Conservation (phyloP, 306 rosid genomes). For the Cucurbita pepo region DNA sequence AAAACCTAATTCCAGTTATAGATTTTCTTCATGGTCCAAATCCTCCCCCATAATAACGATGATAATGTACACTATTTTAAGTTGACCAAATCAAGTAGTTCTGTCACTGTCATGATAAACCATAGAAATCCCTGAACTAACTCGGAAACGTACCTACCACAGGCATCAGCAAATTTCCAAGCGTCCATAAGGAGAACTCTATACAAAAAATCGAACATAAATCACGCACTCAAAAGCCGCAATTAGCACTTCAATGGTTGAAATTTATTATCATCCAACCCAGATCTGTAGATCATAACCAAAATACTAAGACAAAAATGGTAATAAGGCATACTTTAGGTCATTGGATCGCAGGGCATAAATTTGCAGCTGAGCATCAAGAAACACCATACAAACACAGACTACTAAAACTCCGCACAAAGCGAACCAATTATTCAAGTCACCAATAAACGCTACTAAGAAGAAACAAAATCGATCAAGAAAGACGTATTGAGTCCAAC, state of each 20-base stretch:
- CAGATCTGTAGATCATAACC: not conserved
- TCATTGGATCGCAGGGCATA: not conserved
- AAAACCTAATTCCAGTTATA: not conserved
- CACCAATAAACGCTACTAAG: not conserved
- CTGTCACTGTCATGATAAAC: not conserved
- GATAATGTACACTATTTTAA: not conserved
- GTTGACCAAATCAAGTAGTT: not conserved
- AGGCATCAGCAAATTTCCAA: not conserved
- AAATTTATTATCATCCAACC: not conserved
- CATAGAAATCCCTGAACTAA: not conserved
- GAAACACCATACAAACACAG: not conserved
- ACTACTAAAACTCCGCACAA: not conserved
- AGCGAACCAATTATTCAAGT: not conserved
- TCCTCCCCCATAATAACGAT: not conserved
- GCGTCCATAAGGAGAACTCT: not conserved
- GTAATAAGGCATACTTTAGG: not conserved
- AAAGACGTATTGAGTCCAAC: not conserved
- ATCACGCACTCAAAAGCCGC: not conserved
- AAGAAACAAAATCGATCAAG: not conserved
- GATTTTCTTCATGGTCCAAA: not conserved
- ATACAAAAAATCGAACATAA: not conserved
- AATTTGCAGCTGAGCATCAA: not conserved
- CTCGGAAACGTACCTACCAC: not conserved
- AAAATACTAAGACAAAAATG: not conserved
- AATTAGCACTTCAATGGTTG: not conserved